Evolutionary conservation across 2,329 filamentous ascomycete species (phyloP), one percentile per base, ranked within the genome.

Genomic region (Coniella vitis): DNA sequence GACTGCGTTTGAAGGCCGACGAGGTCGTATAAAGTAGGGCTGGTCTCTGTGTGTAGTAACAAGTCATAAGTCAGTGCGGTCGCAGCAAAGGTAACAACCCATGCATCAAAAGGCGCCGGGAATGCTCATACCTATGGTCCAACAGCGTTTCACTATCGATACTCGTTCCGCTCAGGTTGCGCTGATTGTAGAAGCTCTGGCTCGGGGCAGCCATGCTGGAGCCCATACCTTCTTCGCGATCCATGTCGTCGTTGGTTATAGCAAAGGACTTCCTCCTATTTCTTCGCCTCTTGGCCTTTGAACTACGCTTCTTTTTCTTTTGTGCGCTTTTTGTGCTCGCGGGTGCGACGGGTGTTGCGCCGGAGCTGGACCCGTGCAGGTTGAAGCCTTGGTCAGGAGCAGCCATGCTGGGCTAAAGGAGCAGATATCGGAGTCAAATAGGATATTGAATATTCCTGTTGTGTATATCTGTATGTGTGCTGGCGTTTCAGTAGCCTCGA

Each of bases 71-170:
- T 29, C 25, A 29, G 25, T 10, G 10, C 25, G 5, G 5, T 5
- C 5, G 5, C 25, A 29, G 25, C 25, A 10, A 49, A 57, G 53
- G 45, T 55, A 42, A 22, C n/a, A 13, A 14, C 12, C 10, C 19
- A 16, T 14, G 14, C 20, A 25, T 39, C 5, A 48, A 42, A 31
- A n/a, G 38, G 20, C 12, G 9, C 20, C n/a, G n/a, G 21, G 29
- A 13, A n/a, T 12, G 14, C 16, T 55, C 69, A 54, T 69, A 86
- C 82, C 89, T 80, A 66, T 97, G 91, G 66, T 97, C 91, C 16
- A 97, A 71, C 57, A 97, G 70, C 7, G 81, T 84, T 62, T 95
- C 85, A 64, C 90, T 96, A 57, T 96, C 91, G 55, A 97, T 71
- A 65, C 91, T 97, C 1, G 87, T 90, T 58, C 78, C 83, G 69